Evolutionary conservation across 148 eudicot genomes (phyloP).

Genomic region (Fagopyrum homotropicum): DNA sequence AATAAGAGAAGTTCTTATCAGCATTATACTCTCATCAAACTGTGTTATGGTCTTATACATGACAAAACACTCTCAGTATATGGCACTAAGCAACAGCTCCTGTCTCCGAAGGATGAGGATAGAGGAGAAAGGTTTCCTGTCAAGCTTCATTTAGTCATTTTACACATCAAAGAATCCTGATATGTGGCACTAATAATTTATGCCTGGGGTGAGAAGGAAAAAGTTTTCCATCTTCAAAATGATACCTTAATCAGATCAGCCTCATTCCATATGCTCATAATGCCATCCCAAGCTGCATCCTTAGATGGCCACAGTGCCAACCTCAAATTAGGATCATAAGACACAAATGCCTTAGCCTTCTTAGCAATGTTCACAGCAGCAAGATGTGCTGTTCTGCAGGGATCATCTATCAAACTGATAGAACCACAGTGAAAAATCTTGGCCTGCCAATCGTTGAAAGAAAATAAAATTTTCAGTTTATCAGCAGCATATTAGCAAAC

Average conservation of each 20-base stretch:
- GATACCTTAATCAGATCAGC: constrained; percentile 86
- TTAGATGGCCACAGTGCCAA: constrained; percentile 83
- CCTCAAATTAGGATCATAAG: constrained; percentile 86
- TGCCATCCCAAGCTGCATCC: constrained; percentile 64
- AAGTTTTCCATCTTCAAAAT: background rate
- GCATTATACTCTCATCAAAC: background rate
- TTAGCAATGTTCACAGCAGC: constrained; percentile 76
- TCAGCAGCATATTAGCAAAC: background rate
- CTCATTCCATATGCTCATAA: constrained; percentile 84
- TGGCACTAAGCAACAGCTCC: background rate
- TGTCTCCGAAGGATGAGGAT: too few species aligned
- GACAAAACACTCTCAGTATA: background rate
- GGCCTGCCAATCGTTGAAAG: constrained; percentile 40
- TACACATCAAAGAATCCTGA: background rate
- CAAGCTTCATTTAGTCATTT: background rate
- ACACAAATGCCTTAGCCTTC: constrained; percentile 54
- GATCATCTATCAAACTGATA: constrained; percentile 81
- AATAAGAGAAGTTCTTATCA: background rate
- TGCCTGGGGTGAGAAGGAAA: background rate
- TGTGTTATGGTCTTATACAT: constrained; percentile 1
- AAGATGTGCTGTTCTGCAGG: constrained; percentile 77
- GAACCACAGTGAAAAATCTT: constrained; percentile 80
- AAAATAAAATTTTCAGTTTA: background rate
- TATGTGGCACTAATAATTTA: background rate
- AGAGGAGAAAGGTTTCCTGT: background rate